Percentiles rank a stretch among this genome's conserved stretches.
phyloP scores from a whole-genome alignment of 139 green algal species.

The Gonium pectorale region DNA sequence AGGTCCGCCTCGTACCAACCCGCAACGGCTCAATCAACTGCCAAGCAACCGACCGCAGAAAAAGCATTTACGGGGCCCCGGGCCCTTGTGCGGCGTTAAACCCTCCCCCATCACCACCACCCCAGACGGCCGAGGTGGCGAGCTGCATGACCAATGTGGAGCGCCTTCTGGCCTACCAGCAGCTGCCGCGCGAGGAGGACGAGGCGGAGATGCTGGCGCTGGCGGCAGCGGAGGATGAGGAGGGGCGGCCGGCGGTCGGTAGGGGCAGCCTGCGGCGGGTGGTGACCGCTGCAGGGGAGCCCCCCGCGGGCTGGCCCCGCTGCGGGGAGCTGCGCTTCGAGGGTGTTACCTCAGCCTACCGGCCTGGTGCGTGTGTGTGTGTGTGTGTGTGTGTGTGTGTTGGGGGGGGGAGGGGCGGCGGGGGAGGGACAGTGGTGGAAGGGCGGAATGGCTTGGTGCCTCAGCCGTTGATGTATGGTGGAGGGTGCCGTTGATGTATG shows the following conservation, averaged over 20 bases:
- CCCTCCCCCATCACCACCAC: background rate
- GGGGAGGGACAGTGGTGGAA: too few species aligned
- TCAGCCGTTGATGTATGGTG: too few species aligned
- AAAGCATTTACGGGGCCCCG: too few species aligned
- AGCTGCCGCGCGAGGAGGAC: slow-evolving; percentile 79
- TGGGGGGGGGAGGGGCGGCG: background rate
- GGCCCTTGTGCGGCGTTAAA: too few species aligned
- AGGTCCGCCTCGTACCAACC: background rate
- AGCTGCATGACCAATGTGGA: slow-evolving; percentile 91
- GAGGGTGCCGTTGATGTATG: too few species aligned
- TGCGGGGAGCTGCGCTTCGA: slow-evolving; percentile 65
- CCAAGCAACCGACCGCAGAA: background rate
- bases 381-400: too few species aligned
- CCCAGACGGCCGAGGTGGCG: slow-evolving; percentile 73
- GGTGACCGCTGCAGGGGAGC: slow-evolving; percentile 52
- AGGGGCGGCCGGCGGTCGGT: too few species aligned
- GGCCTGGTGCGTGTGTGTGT: slow-evolving; percentile 39
- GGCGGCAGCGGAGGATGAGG: too few species aligned
- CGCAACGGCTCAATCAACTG: background rate
- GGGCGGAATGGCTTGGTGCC: too few species aligned
- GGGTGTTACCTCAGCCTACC: slow-evolving; percentile 51
- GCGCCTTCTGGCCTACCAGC: slow-evolving; percentile 85
- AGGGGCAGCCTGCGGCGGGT: slow-evolving; percentile 57
- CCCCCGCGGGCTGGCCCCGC: slow-evolving; percentile 74
- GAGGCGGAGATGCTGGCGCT: too few species aligned